A percentile compares a stretch with the other conserved stretches of the same genome.
Evolutionary conservation across 139 green algal species (phyloP).

Genomic region (Picocystis salinarum): DNA sequence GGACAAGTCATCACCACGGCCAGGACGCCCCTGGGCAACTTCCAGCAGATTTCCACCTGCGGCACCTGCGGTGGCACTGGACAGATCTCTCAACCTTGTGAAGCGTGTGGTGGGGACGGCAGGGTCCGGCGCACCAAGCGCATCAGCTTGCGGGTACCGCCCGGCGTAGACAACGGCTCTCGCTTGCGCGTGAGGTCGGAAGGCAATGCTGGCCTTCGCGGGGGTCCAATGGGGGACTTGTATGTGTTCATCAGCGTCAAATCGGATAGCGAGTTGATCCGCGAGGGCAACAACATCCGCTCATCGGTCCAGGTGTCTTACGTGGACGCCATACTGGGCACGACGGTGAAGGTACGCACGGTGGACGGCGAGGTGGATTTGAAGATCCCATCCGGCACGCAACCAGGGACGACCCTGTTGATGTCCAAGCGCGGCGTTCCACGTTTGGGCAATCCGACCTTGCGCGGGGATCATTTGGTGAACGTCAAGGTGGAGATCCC

Average conservation of each 20-base stretch:
- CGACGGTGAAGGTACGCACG: conserved; percentile 57
- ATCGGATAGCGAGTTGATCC: conserved; percentile 55
- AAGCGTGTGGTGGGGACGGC: conserved; percentile 68
- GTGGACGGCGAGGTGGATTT: conserved; percentile 90
- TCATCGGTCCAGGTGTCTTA: conserved; percentile 34
- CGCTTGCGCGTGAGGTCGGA: conserved; percentile 66
- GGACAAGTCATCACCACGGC: conserved; percentile 75
- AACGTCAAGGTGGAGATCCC: conserved; percentile 83
- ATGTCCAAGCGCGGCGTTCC: conserved; percentile 93
- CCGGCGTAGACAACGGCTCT: conserved; percentile 68
- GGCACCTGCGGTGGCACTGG: conserved; percentile 51
- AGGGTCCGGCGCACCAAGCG: conserved; percentile 64
- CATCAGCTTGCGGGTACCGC: conserved; percentile 67
- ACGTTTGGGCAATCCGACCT: conserved; percentile 39
- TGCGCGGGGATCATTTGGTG: conserved; percentile 74
- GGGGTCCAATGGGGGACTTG: conserved; percentile 67
- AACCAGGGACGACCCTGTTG: conserved; percentile 90
- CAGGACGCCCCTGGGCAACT: conserved; percentile 78
- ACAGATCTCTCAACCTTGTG: conserved; percentile 56
- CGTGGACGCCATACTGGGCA: conserved; percentile 86
- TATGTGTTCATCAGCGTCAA: conserved; percentile 83
- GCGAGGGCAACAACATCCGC: conserved; percentile 79
- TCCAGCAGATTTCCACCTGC: conserved; percentile 74
- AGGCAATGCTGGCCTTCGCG: conserved; percentile 24
- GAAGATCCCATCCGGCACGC: conserved; percentile 77